phyloP scores from a whole-genome alignment of 148 eudicot species.

The Amaranthus hypochondriacus region DNA sequence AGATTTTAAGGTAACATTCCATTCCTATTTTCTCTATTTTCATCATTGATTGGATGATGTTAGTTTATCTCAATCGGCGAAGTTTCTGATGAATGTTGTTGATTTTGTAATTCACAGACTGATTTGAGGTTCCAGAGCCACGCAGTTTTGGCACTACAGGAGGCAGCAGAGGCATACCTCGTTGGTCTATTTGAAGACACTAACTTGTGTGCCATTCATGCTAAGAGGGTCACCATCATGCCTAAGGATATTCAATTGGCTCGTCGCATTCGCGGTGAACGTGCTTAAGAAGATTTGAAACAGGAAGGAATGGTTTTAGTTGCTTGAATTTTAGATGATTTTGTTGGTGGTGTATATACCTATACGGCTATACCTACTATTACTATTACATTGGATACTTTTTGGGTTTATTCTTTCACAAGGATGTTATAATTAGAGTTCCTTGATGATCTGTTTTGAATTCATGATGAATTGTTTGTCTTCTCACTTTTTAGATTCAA shows the following conservation, averaged over 20 bases:
- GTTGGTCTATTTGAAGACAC: constrained; percentile 47
- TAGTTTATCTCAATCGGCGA: background rate
- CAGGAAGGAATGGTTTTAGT: too few species aligned
- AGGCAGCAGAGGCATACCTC: constrained; percentile 49
- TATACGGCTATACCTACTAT: too few species aligned
- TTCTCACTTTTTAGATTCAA: too few species aligned
- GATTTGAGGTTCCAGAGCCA: constrained; percentile 59
- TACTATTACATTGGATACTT: background rate
- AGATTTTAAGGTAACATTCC: constrained; percentile 41
- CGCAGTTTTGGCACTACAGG: constrained; percentile 51
- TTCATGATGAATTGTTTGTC: background rate
- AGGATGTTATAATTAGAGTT: background rate
- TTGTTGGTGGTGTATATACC: background rate
- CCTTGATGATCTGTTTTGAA: background rate
- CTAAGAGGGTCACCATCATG: constrained; percentile 58
- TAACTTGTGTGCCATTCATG: constrained; percentile 37
- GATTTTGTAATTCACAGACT: constrained; percentile 24
- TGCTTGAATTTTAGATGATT: background rate
- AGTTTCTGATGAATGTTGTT: background rate
- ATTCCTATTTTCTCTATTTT: background rate
- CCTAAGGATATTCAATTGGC: constrained; percentile 46
- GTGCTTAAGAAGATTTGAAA: constrained; percentile 29
- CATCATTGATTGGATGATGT: too few species aligned
- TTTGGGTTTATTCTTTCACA: background rate
- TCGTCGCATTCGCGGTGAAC: constrained; percentile 47